phyloP scores from a whole-genome alignment of 352 stramenopile genomes.

The Phytophthora pinifolia region DNA sequence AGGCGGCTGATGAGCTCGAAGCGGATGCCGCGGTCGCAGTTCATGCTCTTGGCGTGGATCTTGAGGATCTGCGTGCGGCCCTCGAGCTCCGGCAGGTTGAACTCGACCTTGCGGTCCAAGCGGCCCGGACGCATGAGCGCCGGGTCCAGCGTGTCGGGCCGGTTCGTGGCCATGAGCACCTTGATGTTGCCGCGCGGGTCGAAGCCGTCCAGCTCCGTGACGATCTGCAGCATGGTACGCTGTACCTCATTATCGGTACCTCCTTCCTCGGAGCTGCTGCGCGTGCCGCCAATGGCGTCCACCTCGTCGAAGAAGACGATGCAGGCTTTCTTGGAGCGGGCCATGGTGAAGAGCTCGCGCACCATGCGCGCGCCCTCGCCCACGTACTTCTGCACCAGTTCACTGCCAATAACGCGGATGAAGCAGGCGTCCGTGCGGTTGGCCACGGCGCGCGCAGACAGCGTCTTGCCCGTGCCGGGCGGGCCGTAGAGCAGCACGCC shows the following conservation, averaged over 20 bases:
- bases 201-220: constrained; percentile 99
- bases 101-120: constrained; percentile 99
- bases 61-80: constrained; percentile 98
- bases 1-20: constrained; percentile 98
- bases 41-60: constrained; percentile 99
- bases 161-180: constrained; percentile 72
- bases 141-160: constrained; percentile 35
- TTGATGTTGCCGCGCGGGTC: constrained; percentile 99
- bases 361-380: constrained; percentile 99
- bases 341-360: constrained; percentile 99
- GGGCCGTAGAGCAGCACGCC: constrained; percentile 98
- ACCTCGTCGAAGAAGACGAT: constrained; percentile 99
- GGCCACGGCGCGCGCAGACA: constrained; percentile 96
- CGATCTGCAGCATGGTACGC: constrained; percentile 99
- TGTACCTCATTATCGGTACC: constrained; percentile 99
- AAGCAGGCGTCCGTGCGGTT: constrained; percentile 99
- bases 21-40: constrained; percentile 97
- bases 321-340: constrained; percentile 97
- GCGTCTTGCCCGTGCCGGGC: constrained; percentile 97
- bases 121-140: constrained; percentile 70
- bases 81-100: constrained; percentile 98
- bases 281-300: constrained; percentile 96
- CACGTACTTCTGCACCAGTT: constrained; percentile 99
- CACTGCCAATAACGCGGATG: constrained; percentile 99
- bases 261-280: constrained; percentile 89